phyloP scores from a whole-genome alignment of 2,329 filamentous ascomycete species.

The Sphaerulina vaccinii region DNA sequence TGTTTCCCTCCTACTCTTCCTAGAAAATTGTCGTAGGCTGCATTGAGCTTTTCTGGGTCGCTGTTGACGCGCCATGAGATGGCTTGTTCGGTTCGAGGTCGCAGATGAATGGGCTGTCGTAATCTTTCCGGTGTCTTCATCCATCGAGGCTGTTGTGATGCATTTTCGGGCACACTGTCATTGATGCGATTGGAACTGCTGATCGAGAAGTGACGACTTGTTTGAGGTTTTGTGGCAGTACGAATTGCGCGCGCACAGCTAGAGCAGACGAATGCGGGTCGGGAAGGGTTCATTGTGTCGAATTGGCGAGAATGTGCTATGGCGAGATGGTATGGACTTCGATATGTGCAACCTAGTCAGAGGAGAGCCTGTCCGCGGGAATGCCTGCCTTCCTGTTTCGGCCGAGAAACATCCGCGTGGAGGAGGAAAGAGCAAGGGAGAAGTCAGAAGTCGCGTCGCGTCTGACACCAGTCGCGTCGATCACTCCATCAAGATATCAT shows the following conservation, averaged over 20 bases:
- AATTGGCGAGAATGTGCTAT: neutral
- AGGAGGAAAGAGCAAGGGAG: no score
- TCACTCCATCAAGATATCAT: neutral
- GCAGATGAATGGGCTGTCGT: constrained; percentile 53
- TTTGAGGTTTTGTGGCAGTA: constrained; percentile 4
- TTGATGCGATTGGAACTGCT: constrained; percentile 21
- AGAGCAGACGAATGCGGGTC: constrained; percentile 34
- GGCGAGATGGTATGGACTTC: neutral
- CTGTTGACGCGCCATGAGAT: constrained; percentile 68
- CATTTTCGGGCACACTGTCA: constrained; percentile 25
- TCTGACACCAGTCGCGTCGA: no score
- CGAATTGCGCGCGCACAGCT: constrained; percentile 32
- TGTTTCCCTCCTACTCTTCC: constrained; percentile 48
- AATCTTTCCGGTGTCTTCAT: constrained; percentile 50
- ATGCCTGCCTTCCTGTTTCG: no score
- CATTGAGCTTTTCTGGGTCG: constrained; percentile 70
- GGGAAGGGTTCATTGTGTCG: constrained; percentile 23
- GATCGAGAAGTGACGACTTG: constrained; percentile 16
- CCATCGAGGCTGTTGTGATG: constrained; percentile 47
- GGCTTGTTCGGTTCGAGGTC: constrained; percentile 56
- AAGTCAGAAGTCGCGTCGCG: no score
- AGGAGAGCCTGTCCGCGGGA: neutral
- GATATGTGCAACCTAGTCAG: neutral
- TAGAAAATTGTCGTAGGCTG: constrained; percentile 73
- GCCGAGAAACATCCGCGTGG: no score